Evolutionary conservation across 352 stramenopile genomes (phyloP).

Genomic region (Pythium aquatile): DNA sequence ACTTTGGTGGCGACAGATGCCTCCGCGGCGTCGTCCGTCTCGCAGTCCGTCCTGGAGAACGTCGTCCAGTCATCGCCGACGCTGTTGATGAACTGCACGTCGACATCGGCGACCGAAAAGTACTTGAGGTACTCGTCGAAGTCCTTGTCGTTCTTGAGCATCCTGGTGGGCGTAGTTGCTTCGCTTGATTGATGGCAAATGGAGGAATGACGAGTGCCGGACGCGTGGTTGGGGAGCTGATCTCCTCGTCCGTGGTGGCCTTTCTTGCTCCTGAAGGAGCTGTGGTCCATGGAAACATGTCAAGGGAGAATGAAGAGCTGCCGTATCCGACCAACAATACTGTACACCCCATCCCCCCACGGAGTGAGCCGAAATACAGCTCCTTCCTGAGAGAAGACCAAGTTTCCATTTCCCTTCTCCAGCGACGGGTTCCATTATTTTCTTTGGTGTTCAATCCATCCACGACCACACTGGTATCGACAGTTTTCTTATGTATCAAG

Average conservation of each 20-base stretch:
- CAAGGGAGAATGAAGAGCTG: not conserved
- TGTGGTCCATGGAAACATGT: not conserved
- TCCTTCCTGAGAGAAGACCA: not conserved
- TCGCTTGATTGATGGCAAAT: not conserved
- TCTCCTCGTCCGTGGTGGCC: no score
- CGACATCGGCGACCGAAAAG: slow-evolving; percentile 19
- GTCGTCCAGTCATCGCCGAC: not conserved
- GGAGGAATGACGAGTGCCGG: not conserved
- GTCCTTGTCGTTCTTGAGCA: slow-evolving; percentile 15
- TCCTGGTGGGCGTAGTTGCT: not conserved
- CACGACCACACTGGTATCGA: not conserved
- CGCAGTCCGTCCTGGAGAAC: not conserved
- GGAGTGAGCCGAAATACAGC: not conserved
- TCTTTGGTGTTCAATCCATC: not conserved
- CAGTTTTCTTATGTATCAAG: not conserved
- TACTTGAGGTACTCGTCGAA: slow-evolving; percentile 24
- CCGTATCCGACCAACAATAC: not conserved
- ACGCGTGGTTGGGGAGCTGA: not conserved
- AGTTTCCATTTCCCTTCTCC: not conserved
- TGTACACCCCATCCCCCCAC: not conserved
- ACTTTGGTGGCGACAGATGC: not conserved
- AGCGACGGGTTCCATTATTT: no score
- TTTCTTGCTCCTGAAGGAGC: no score
- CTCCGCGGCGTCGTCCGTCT: not conserved
- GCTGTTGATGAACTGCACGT: slow-evolving; percentile 2